These are phyloP conservation scores for Trichoderma atrobrunneum DNA, from an alignment of 2,329 filamentous ascomycete genomes.

Conservation along the genomic window DNA sequence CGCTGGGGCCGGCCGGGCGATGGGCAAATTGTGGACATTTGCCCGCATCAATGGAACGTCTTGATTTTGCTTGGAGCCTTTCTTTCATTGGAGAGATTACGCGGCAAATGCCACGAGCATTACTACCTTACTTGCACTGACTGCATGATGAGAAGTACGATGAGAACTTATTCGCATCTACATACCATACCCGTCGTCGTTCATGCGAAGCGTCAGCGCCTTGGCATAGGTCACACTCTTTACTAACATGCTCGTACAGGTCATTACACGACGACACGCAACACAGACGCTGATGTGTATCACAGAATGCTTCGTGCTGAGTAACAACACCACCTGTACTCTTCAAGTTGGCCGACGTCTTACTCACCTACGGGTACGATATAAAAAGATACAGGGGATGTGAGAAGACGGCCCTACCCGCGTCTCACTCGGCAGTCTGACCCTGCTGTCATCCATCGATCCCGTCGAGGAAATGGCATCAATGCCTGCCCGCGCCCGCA, in stretches of 20 bases:
- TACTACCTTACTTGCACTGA: background rate
- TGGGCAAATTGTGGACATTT: background rate
- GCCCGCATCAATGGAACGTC: slow-evolving; percentile 5
- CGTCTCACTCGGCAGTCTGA: slow-evolving; percentile 6
- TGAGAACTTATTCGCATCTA: background rate
- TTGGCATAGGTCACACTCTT: background rate
- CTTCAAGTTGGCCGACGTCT: background rate
- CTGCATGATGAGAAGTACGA: background rate
- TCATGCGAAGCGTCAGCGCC: background rate
- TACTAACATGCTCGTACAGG: background rate
- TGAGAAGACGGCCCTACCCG: slow-evolving; percentile 11
- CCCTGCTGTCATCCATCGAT: background rate
- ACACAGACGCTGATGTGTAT: background rate
- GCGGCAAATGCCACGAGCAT: background rate
- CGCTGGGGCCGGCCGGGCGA: background rate
- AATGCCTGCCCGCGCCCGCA: background rate
- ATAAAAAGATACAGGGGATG: background rate
- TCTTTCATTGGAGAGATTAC: background rate
- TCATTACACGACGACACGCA: background rate
- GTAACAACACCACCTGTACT: background rate
- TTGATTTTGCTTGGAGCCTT: background rate
- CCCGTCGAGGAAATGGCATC: background rate
- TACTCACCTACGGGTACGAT: background rate
- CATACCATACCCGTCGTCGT: background rate
- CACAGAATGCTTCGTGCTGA: background rate